Conservation (phyloP, 257 asterid species). For the Echites panduratus region DNA sequence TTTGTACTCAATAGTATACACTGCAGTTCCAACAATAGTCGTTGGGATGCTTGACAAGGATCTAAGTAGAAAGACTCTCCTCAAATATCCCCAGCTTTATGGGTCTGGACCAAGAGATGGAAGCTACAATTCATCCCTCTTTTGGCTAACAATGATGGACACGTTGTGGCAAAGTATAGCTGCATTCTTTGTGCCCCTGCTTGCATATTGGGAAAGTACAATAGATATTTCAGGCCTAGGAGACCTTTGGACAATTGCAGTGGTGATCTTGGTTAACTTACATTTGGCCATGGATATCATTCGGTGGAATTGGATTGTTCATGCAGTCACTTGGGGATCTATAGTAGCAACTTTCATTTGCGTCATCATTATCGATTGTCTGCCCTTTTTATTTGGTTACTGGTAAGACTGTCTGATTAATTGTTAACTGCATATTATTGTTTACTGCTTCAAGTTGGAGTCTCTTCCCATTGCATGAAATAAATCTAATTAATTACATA, state of each 20-base stretch:
- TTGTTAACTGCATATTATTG: background rate
- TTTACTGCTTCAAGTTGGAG: background rate
- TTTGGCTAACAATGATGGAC: constrained; percentile 80
- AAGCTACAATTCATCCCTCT: constrained; percentile 62
- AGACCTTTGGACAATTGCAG: constrained; percentile 88
- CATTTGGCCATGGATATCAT: constrained; percentile 92
- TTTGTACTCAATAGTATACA: constrained; percentile 78
- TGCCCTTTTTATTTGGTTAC: constrained; percentile 74
- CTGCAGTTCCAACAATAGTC: constrained; percentile 73
- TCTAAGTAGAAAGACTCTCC: constrained; percentile 63
- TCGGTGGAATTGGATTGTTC: constrained; percentile 86
- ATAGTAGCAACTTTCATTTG: constrained; percentile 73
- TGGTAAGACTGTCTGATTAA: constrained; percentile 45
- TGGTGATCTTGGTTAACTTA: constrained; percentile 70
- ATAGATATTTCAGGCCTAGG: constrained; percentile 80
- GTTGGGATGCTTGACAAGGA: constrained; percentile 90
- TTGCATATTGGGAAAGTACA: constrained; percentile 67
- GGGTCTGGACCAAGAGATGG: constrained; percentile 87
- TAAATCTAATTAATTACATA: background rate
- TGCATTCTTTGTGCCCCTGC: constrained; percentile 57
- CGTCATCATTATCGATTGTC: constrained; percentile 58
- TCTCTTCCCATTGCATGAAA: background rate
- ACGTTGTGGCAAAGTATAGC: constrained; percentile 89
- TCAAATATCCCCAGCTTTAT: constrained; percentile 75
- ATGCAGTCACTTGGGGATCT: constrained; percentile 88